Conservation (phyloP, 495 filamentous ascomycete genomes). For the Endocarpon pusillum region DNA sequence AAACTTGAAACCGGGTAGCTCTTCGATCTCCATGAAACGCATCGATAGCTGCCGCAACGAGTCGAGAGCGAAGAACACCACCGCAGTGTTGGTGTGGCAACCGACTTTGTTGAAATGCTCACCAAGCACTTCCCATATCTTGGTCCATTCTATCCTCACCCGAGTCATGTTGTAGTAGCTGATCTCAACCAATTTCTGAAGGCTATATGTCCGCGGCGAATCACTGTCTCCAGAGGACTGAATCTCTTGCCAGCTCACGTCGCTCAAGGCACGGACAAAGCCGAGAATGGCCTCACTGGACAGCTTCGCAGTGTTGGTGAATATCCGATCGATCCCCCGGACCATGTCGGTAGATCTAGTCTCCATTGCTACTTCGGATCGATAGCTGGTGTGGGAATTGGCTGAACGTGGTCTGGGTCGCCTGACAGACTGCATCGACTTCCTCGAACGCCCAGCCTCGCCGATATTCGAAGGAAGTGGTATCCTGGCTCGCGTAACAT, state of each 20-base stretch:
- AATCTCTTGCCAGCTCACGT: constrained; percentile 98
- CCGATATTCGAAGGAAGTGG: constrained; percentile 28
- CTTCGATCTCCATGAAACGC: constrained; percentile 97
- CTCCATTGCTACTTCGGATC: constrained; percentile 75
- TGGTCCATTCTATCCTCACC: constrained; percentile 95
- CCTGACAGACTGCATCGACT: constrained; percentile 45
- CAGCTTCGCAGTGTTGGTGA: constrained; percentile 85
- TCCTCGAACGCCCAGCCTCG: constrained; percentile 32
- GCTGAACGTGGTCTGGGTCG: constrained; percentile 48
- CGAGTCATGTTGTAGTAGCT: constrained; percentile 99
- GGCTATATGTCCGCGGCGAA: constrained; percentile 82
- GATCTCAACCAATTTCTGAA: constrained; percentile 97
- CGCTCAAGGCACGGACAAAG: constrained; percentile 82
- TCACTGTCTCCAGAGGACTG: constrained; percentile 90
- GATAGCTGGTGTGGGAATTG: constrained; percentile 49
- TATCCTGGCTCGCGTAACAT: constrained; percentile 73
- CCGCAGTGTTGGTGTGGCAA: constrained; percentile 83
- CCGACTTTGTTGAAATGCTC: constrained; percentile 97
- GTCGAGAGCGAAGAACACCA: constrained; percentile 94
- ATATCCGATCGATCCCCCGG: constrained; percentile 84
- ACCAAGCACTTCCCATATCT: constrained; percentile 88
- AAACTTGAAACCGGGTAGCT: constrained; percentile 96
- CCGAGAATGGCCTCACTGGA: constrained; percentile 94
- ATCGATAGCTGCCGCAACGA: constrained; percentile 89
- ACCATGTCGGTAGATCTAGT: constrained; percentile 83